Evolutionary conservation across 2,329 filamentous ascomycete species (phyloP).

Genomic region (Trichoderma oligosporum): DNA sequence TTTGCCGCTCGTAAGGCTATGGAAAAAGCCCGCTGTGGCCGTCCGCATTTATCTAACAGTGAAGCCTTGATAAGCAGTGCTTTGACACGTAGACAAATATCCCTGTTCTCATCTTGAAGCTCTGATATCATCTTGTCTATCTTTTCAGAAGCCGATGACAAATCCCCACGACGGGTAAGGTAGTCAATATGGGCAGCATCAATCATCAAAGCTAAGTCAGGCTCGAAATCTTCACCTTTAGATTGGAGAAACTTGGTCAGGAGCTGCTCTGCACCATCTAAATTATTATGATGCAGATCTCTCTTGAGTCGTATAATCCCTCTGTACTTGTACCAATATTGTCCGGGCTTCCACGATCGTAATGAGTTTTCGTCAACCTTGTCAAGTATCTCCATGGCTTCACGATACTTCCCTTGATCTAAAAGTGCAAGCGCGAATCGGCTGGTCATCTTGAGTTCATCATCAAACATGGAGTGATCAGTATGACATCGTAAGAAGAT

Average conservation of each 20-base stretch:
- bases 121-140: conserved; percentile 44
- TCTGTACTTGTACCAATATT: conserved; percentile 66
- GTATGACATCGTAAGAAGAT: conserved; percentile 72
- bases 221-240: conserved; percentile 48
- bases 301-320: conserved; percentile 62
- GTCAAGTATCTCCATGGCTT: conserved; percentile 50
- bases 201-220: conserved; percentile 49
- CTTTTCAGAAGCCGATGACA: conserved; percentile 46
- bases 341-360: conserved; percentile 72
- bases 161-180: conserved; percentile 46
- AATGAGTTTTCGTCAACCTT: conserved; percentile 55
- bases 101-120: conserved; percentile 44
- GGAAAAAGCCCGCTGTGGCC: conserved; percentile 72
- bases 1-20: conserved; percentile 71
- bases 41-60: conserved; percentile 64
- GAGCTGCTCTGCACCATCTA: conserved; percentile 49
- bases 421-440: conserved; percentile 60
- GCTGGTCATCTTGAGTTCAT: conserved; percentile 71
- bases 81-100: conserved; percentile 63
- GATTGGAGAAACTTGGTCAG: conserved; percentile 52
- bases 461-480: conserved; percentile 60
- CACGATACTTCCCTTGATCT: conserved; percentile 65
- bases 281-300: conserved; percentile 55
- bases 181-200: conserved; percentile 52
- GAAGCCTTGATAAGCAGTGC: conserved; percentile 70